Conservation (phyloP, 208 protist genomes). For the Trypanosoma boissoni region DNA sequence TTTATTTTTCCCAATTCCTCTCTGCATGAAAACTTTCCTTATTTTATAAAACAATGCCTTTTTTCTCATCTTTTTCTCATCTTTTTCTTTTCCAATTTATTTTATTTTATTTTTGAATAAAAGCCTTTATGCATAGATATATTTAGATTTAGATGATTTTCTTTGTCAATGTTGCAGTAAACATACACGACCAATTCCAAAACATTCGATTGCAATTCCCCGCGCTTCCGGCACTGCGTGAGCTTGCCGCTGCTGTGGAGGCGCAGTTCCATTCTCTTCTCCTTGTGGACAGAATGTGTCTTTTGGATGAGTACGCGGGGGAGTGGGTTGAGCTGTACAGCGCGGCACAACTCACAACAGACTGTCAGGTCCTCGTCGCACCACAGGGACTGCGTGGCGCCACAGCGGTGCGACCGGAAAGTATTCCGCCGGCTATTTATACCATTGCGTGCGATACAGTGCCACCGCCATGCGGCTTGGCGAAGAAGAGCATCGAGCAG, state of each 20-base stretch:
- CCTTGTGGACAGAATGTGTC: constrained; percentile 36
- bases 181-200: constrained; percentile 20
- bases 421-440: too few relatives aligned
- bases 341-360: constrained; percentile 46
- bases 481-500: too few relatives aligned
- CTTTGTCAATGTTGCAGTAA: constrained; percentile 13
- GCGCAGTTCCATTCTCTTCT: constrained; percentile 36
- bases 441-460: too few relatives aligned
- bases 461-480: too few relatives aligned
- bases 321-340: constrained; percentile 60
- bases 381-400: not conserved
- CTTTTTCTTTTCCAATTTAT: too few relatives aligned
- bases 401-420: too few relatives aligned
- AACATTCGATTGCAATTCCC: constrained; percentile 57
- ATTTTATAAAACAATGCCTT: not conserved
- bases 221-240: constrained; percentile 46
- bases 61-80: too few relatives aligned
- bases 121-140: too few relatives aligned
- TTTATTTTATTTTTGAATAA: too few relatives aligned
- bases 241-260: constrained; percentile 50
- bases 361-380: constrained; percentile 48
- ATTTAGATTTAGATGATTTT: constrained; percentile 27
- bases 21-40: too few relatives aligned
- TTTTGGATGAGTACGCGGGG: constrained; percentile 36
- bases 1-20: too few relatives aligned